phyloP scores from a whole-genome alignment of 2,329 filamentous ascomycete species.

The Mycosphaerella sp. region DNA sequence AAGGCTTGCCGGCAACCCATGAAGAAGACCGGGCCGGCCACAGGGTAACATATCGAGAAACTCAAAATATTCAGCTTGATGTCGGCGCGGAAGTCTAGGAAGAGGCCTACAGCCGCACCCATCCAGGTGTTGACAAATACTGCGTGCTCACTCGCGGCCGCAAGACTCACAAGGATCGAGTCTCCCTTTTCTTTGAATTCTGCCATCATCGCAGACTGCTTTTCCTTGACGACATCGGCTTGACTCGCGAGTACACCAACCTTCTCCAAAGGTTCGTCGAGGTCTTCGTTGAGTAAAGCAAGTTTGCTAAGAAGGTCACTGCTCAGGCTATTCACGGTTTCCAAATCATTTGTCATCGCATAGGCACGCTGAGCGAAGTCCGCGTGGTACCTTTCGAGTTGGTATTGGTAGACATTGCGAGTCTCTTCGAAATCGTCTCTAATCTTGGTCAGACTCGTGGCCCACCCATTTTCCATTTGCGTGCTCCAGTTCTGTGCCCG shows the following conservation, averaged over 20 bases:
- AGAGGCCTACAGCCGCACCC: neutral
- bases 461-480: neutral
- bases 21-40: neutral
- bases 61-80: neutral
- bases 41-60: neutral
- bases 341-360: constrained; percentile 3
- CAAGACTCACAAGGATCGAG: neutral
- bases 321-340: neutral
- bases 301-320: constrained; percentile 2
- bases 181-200: neutral
- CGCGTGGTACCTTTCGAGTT: constrained; percentile 2
- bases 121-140: neutral
- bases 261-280: constrained; percentile 2
- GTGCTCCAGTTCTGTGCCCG: constrained; percentile 2
- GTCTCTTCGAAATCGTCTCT: neutral
- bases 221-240: neutral
- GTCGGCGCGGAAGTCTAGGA: neutral
- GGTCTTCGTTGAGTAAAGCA: neutral
- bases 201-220: neutral
- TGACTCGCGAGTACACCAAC: neutral
- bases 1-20: neutral
- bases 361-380: constrained; percentile 1
- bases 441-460: neutral
- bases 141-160: neutral
- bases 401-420: neutral